phyloP scores from a whole-genome alignment of 345 rosid species.

The Brassica incana region DNA sequence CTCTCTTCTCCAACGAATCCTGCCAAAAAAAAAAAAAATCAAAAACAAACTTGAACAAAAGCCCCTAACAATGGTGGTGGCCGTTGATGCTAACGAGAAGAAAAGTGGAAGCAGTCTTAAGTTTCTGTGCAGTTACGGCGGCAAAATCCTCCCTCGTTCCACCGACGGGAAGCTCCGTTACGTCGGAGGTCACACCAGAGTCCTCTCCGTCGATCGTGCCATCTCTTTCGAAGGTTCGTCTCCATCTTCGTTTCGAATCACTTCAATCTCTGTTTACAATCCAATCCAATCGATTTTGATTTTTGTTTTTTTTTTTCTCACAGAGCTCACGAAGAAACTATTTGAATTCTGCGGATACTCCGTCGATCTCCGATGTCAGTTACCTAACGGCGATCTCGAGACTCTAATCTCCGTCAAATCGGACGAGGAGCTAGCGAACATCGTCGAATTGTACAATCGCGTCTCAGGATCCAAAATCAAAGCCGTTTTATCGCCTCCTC shows the following conservation, averaged over 20 bases:
- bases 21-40: background rate
- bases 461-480: conserved; percentile 45
- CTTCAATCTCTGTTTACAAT: background rate
- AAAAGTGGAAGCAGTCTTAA: conserved; percentile 45
- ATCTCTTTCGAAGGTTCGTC: conserved; percentile 59
- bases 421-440: conserved; percentile 62
- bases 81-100: conserved; percentile 23
- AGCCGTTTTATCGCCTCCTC: conserved; percentile 50
- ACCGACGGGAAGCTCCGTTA: conserved; percentile 79
- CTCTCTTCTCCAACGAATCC: conserved; percentile 11
- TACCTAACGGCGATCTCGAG: conserved; percentile 81
- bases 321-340: conserved; percentile 51
- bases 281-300: background rate
- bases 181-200: conserved; percentile 78
- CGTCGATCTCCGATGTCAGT: conserved; percentile 58
- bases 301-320: background rate
- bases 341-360: conserved; percentile 45
- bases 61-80: conserved; percentile 34
- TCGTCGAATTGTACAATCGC: conserved; percentile 52
- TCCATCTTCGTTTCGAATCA: background rate
- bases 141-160: conserved; percentile 69
- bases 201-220: conserved; percentile 70
- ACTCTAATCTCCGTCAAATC: conserved; percentile 77
- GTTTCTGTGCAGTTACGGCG: conserved; percentile 86
- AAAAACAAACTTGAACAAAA: background rate